A percentile compares a stretch with the other conserved stretches of the same genome.
phyloP scores from a whole-genome alignment of 495 filamentous ascomycete genomes.

The Hypomontagnella monticulosa region DNA sequence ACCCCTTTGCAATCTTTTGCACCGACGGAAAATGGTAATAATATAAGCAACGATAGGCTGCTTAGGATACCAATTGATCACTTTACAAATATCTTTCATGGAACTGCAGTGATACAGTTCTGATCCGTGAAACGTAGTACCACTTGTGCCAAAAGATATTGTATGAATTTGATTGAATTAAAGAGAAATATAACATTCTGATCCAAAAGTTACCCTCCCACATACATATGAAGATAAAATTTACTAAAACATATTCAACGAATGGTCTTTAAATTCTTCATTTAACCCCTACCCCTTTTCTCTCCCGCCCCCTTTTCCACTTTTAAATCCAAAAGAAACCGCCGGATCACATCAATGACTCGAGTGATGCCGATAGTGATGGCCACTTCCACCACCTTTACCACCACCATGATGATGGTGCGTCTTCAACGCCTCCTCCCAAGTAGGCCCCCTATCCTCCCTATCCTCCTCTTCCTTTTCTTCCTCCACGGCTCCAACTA shows the following conservation, averaged over 20 bases:
- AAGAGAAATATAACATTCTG: no score
- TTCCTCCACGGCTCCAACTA: slow-evolving; percentile 7
- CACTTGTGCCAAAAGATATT: no score
- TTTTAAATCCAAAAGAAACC: neutral
- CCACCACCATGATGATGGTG: slow-evolving; percentile 15
- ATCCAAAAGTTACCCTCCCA: no score
- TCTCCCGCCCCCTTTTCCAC: slow-evolving; percentile 1
- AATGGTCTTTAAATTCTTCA: neutral
- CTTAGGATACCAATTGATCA: slow-evolving; percentile 1
- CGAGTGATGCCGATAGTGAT: slow-evolving; percentile 17
- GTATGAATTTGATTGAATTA: no score
- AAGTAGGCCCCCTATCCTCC: slow-evolving; percentile 43
- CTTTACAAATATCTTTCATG: neutral
- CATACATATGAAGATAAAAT: no score
- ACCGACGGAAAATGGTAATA: neutral
- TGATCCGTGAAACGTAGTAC: no score
- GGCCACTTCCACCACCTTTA: neutral
- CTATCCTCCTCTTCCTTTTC: slow-evolving; percentile 10
- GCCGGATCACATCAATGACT: neutral
- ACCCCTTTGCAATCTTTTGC: slow-evolving; percentile 20
- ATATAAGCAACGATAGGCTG: neutral
- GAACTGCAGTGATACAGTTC: neutral
- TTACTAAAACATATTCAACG: no score
- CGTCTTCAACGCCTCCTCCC: slow-evolving; percentile 38
- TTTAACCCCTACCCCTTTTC: neutral